phyloP scores from a whole-genome alignment of 1,284 basidiomycete genomes.

The Irpex lacteus region DNA sequence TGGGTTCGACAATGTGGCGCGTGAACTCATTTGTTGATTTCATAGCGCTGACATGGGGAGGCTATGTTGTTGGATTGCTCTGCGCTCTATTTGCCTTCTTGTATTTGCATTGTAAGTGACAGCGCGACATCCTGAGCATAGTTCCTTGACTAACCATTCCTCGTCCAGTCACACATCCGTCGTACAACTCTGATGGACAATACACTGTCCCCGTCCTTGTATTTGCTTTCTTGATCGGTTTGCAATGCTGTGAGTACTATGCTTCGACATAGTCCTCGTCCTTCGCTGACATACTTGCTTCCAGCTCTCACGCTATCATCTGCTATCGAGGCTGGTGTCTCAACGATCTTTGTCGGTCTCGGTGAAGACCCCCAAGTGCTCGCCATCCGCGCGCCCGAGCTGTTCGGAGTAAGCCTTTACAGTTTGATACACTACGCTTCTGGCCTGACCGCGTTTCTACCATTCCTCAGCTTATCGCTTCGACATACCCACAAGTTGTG shows the following conservation, averaged over 20 bases:
- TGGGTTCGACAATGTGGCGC: slow-evolving; percentile 3
- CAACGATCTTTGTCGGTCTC: slow-evolving; percentile 83
- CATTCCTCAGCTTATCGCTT: slow-evolving; percentile 52
- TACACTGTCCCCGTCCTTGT: slow-evolving; percentile 77
- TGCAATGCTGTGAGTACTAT: slow-evolving; percentile 59
- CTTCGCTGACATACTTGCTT: not conserved
- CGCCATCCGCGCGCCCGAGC: slow-evolving; percentile 67
- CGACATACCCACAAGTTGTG: slow-evolving; percentile 57
- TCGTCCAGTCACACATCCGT: slow-evolving; percentile 58
- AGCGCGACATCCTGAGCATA: not conserved
- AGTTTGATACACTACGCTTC: not conserved
- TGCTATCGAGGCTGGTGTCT: slow-evolving; percentile 78
- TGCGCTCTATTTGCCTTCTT: slow-evolving; percentile 81
- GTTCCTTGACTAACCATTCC: slow-evolving; percentile 12
- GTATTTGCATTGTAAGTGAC: slow-evolving; percentile 67
- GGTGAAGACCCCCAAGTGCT: slow-evolving; percentile 80
- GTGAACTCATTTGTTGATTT: not conserved
- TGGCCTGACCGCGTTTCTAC: slow-evolving; percentile 1
- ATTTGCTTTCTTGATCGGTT: slow-evolving; percentile 80
- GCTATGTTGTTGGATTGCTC: slow-evolving; percentile 75
- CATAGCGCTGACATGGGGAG: slow-evolving; percentile 69
- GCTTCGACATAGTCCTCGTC: not conserved
- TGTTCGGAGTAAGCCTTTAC: slow-evolving; percentile 54
- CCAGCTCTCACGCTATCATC: slow-evolving; percentile 65
- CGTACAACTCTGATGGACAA: slow-evolving; percentile 71